Conservation (phyloP, 192 early-diverging fungal genomes). For the Backusella sp. region DNA sequence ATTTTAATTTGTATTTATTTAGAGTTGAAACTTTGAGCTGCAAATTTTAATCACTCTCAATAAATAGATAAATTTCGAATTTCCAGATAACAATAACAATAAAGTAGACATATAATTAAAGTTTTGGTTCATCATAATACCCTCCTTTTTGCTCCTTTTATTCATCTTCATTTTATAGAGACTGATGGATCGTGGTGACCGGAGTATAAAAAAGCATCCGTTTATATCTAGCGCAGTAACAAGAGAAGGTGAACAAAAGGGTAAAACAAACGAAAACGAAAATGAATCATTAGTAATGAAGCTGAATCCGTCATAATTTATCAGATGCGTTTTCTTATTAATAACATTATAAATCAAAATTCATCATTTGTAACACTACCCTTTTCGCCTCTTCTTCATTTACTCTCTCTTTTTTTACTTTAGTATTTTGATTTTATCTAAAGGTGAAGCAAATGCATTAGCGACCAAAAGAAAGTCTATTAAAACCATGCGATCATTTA, state of each 20-base stretch:
- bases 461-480: background rate
- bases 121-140: background rate
- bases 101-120: background rate
- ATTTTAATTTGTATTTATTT: conserved; percentile 4
- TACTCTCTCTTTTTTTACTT: background rate
- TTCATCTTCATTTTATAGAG: background rate
- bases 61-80: conserved; percentile 4
- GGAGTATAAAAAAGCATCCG: background rate
- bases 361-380: background rate
- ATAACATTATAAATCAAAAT: background rate
- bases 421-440: conserved; percentile 1
- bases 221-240: background rate
- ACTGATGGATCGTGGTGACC: background rate
- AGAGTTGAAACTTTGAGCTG: conserved; percentile 1
- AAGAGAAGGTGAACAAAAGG: background rate
- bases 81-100: background rate
- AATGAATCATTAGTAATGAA: background rate
- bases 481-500: background rate
- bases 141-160: background rate
- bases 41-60: background rate
- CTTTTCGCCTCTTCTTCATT: background rate
- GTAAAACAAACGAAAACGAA: background rate
- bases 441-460: background rate
- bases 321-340: background rate
- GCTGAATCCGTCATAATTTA: background rate